Conservation (phyloP, 2,329 filamentous ascomycete species). For the Zymoseptoria passerinii region DNA sequence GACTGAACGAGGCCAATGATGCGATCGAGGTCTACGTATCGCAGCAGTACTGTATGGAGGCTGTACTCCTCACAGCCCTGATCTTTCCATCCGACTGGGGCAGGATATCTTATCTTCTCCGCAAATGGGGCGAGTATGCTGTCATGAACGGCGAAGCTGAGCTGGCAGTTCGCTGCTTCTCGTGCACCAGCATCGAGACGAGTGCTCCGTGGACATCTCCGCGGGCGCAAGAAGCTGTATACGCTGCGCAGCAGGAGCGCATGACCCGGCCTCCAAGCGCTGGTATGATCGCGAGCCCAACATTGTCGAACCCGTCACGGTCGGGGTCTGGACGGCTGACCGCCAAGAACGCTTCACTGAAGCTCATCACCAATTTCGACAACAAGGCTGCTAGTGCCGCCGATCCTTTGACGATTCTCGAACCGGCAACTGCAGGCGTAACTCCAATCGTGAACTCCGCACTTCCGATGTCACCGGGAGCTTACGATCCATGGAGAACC, state of each 20-base stretch:
- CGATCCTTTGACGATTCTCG: constrained; percentile 6
- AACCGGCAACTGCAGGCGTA: constrained; percentile 44
- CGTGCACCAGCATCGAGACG: constrained; percentile 78
- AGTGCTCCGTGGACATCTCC: constrained; percentile 84
- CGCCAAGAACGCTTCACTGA: constrained; percentile 74
- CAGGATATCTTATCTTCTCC: constrained; percentile 74
- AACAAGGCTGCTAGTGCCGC: constrained; percentile 55
- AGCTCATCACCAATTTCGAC: constrained; percentile 84
- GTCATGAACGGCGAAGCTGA: constrained; percentile 81
- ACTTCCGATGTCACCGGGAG: constrained; percentile 55
- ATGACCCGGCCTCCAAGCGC: constrained; percentile 32
- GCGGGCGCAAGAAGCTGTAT: constrained; percentile 55
- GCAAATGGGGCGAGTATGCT: constrained; percentile 91
- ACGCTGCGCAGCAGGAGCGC: constrained; percentile 46
- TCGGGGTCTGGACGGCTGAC: constrained; percentile 46
- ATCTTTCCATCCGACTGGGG: constrained; percentile 83
- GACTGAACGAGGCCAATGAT: constrained; percentile 85
- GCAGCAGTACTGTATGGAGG: constrained; percentile 85
- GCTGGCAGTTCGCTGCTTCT: constrained; percentile 85
- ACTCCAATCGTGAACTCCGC: constrained; percentile 73
- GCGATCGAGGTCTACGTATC: constrained; percentile 95
- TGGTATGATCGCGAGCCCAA: constrained; percentile 55
- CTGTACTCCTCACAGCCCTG: constrained; percentile 77
- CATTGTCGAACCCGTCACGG: constrained; percentile 63
- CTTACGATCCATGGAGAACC: constrained; percentile 34